Conservation (phyloP, 1,139 yeast genomes). For the Candida tetrigidarum region DNA sequence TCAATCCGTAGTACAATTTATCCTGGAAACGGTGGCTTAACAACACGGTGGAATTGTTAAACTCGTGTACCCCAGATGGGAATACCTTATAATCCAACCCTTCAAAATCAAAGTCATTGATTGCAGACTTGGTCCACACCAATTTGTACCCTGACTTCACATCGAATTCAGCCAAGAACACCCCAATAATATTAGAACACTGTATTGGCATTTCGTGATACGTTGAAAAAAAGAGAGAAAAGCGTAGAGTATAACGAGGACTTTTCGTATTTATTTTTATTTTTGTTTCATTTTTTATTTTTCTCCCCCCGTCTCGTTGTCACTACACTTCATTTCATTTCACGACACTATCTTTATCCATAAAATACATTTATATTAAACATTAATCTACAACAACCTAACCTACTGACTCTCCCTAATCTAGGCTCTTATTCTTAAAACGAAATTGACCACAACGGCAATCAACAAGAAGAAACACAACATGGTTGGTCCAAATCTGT, state of each 20-base stretch:
- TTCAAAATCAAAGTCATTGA: slow-evolving; percentile 25
- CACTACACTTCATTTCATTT: neutral
- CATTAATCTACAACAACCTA: no score
- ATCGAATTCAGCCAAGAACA: slow-evolving; percentile 69
- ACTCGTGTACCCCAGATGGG: slow-evolving; percentile 86
- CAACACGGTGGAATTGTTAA: slow-evolving; percentile 48
- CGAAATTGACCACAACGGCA: slow-evolving; percentile 91
- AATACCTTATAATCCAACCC: slow-evolving; percentile 73
- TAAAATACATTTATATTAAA: neutral
- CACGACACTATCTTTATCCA: neutral
- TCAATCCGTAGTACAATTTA: slow-evolving; percentile 41
- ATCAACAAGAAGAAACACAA: slow-evolving; percentile 89
- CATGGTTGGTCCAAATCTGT: slow-evolving; percentile 99
- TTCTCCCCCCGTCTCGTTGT: neutral
- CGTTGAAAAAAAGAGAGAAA: no score
- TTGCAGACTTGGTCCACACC: slow-evolving; percentile 51
- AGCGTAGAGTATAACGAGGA: no score
- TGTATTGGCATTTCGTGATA: slow-evolving; percentile 18
- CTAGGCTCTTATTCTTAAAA: slow-evolving; percentile 72
- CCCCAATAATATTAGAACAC: slow-evolving; percentile 43
- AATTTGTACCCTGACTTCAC: slow-evolving; percentile 63
- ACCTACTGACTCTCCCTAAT: no score
- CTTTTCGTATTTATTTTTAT: no score
- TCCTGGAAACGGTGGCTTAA: slow-evolving; percentile 33
- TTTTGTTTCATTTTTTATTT: neutral